Conservation (phyloP, 371 early-diverging fungal genomes). For the Haplosporangium sp. region DNA sequence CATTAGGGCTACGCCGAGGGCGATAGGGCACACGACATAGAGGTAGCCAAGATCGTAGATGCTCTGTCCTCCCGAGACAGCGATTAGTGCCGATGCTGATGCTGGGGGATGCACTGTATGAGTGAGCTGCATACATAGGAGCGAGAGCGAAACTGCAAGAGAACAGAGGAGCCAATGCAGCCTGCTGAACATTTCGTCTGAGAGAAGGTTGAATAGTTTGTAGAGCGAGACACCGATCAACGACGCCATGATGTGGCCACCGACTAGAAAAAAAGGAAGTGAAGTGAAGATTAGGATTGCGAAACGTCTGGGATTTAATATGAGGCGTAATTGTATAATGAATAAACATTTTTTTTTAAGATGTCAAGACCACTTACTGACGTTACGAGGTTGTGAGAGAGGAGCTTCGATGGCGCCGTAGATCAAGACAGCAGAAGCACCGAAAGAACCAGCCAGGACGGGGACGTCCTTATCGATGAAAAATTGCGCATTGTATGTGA, state of each 20-base stretch:
- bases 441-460: slow-evolving; percentile 44
- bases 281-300: not conserved
- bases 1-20: slow-evolving; percentile 63
- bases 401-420: slow-evolving; percentile 80
- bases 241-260: slow-evolving; percentile 74
- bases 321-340: not conserved
- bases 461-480: slow-evolving; percentile 41
- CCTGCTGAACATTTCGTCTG: slow-evolving; percentile 41
- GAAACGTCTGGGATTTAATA: not conserved
- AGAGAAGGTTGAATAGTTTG: slow-evolving; percentile 64
- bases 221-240: slow-evolving; percentile 72
- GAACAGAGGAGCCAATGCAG: slow-evolving; percentile 77
- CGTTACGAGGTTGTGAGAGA: slow-evolving; percentile 79
- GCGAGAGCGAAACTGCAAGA: slow-evolving; percentile 74
- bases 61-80: slow-evolving; percentile 58
- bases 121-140: slow-evolving; percentile 74
- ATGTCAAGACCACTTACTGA: slow-evolving; percentile 37
- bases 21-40: slow-evolving; percentile 70
- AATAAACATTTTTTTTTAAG: not conserved
- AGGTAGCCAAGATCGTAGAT: slow-evolving; percentile 66
- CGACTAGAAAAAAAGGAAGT: slow-evolving; percentile 37
- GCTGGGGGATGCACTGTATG: slow-evolving; percentile 83
- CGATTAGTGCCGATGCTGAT: slow-evolving; percentile 78
- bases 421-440: slow-evolving; percentile 68
- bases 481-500: slow-evolving; percentile 40